phyloP scores from a whole-genome alignment of 2,329 filamentous ascomycete species.

The Pseudogymnoascus sp. region DNA sequence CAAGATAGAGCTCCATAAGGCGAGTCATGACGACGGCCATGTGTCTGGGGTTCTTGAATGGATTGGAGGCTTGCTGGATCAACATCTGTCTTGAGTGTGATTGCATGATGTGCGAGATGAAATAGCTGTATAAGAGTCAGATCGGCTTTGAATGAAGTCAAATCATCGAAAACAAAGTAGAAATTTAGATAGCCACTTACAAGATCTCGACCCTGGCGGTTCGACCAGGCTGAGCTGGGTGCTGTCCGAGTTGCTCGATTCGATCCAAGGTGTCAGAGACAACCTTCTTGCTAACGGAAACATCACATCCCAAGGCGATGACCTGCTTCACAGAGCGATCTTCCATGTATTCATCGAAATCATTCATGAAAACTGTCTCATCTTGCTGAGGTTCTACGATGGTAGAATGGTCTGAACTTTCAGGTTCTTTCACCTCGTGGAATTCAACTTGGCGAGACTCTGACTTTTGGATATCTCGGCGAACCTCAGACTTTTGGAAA shows the following conservation, averaged over 20 bases:
- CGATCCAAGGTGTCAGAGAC: conserved; percentile 41
- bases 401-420: background rate
- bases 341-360: conserved; percentile 22
- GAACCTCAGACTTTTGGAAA: background rate
- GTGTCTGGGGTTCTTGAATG: conserved; percentile 45
- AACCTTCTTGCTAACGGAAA: conserved; percentile 44
- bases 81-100: conserved; percentile 45
- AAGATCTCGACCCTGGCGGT: background rate
- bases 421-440: background rate
- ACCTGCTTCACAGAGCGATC: conserved; percentile 47
- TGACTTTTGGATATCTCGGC: background rate
- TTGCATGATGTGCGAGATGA: conserved; percentile 55
- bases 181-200: background rate
- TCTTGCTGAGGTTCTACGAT: background rate
- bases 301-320: conserved; percentile 51
- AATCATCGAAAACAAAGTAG: conserved; percentile 1
- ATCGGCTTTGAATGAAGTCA: background rate
- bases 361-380: conserved; percentile 22
- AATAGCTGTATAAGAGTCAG: conserved; percentile 37
- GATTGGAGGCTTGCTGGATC: conserved; percentile 44
- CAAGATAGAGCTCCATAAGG: conserved; percentile 53
- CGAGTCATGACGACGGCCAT: conserved; percentile 52
- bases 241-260: conserved; percentile 48
- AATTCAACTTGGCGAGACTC: background rate
- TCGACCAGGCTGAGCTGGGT: conserved; percentile 10